Percentiles rank a stretch among this genome's conserved stretches.
Evolutionary conservation across 2,329 filamentous ascomycete species (phyloP).

Genomic region (Claviceps sp.): DNA sequence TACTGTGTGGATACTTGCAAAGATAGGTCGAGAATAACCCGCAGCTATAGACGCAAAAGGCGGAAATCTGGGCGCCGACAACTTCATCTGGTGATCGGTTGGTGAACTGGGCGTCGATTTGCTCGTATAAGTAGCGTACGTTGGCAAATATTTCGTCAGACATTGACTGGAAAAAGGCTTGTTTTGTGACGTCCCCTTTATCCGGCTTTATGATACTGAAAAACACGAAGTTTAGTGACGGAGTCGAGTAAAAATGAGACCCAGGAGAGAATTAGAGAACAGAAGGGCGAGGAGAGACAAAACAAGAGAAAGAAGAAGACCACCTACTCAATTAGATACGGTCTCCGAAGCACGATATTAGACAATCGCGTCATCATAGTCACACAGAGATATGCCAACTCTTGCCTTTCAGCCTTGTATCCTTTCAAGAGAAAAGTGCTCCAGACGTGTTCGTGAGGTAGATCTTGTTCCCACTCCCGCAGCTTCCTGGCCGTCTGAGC

Average conservation of each 20-base stretch:
- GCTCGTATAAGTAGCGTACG: constrained; percentile 32
- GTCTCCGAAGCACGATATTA: constrained; percentile 41
- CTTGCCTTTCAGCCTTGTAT: constrained; percentile 34
- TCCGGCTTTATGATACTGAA: constrained; percentile 30
- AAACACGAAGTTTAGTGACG: neutral
- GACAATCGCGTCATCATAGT: constrained; percentile 43
- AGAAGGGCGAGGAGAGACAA: too few relatives aligned
- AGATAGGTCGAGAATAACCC: constrained; percentile 38
- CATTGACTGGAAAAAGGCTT: constrained; percentile 29
- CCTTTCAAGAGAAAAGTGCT: constrained; percentile 26
- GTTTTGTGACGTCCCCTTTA: constrained; percentile 22
- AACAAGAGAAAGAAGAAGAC: constrained; percentile 4
- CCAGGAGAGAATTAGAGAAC: neutral
- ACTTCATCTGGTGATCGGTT: constrained; percentile 31
- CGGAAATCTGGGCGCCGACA: constrained; percentile 39
- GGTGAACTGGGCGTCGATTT: constrained; percentile 37
- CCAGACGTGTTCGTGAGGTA: constrained; percentile 36
- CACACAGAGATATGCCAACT: constrained; percentile 40
- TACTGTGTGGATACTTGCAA: constrained; percentile 36
- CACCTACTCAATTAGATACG: constrained; percentile 36
- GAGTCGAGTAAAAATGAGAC: neutral
- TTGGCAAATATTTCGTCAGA: constrained; percentile 35
- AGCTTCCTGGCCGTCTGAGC: constrained; percentile 29
- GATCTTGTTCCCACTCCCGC: constrained; percentile 31
- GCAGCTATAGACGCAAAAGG: constrained; percentile 42